phyloP scores from a whole-genome alignment of 169 alveolate species.

The Plasmodium sp. region DNA sequence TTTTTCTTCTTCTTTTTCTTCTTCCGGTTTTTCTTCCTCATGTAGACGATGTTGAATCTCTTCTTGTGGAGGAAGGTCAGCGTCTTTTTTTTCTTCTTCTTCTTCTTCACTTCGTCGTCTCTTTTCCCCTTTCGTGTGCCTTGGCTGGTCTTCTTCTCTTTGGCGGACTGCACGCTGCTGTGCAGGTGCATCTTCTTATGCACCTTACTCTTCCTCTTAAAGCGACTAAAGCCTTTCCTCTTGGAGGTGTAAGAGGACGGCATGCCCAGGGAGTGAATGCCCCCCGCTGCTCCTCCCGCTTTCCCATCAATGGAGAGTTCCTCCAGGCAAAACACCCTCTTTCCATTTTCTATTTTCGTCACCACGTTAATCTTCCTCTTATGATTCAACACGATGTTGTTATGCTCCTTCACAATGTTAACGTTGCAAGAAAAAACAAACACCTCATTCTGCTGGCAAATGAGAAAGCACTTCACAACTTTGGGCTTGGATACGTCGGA shows the following conservation, averaged over 20 bases:
- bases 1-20: slow-evolving; percentile 25
- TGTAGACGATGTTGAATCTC: slow-evolving; percentile 20
- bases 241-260: not conserved
- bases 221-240: slow-evolving; percentile 19
- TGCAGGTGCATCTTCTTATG: not conserved
- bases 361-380: slow-evolving; percentile 22
- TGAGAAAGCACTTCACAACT: slow-evolving; percentile 19
- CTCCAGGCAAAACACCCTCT: slow-evolving; percentile 45
- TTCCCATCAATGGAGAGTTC: not conserved
- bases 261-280: not conserved
- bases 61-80: not conserved
- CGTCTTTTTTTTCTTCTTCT: not conserved
- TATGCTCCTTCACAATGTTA: slow-evolving; percentile 53
- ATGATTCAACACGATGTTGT: slow-evolving; percentile 16
- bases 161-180: not conserved
- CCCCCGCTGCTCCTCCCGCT: too few species aligned
- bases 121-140: not conserved
- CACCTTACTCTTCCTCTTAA: not conserved
- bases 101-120: not conserved
- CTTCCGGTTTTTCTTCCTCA: slow-evolving; percentile 4
- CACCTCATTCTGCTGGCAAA: slow-evolving; percentile 14
- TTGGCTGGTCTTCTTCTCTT: not conserved
- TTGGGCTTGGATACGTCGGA: slow-evolving; percentile 42
- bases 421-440: slow-evolving; percentile 42
- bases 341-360: slow-evolving; percentile 68